phyloP scores from a whole-genome alignment of 2,329 filamentous ascomycete genomes.

The Penicillium sp. region DNA sequence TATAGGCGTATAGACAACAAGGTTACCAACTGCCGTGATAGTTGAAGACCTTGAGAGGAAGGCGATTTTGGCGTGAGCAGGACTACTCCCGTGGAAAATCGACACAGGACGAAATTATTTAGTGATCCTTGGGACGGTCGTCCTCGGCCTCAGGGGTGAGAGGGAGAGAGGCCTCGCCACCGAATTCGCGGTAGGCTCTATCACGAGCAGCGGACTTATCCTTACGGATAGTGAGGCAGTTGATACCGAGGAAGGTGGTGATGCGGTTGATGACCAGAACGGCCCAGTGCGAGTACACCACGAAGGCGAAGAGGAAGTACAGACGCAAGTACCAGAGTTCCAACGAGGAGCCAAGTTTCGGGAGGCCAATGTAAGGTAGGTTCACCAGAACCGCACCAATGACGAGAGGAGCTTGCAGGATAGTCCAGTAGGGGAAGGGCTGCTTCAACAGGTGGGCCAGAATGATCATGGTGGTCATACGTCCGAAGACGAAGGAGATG shows the following conservation, averaged over 20 bases:
- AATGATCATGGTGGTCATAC: conserved; percentile 99
- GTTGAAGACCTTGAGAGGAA: not conserved
- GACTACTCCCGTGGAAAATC: not conserved
- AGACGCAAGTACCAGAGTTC: conserved; percentile 80
- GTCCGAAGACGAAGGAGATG: conserved; percentile 94
- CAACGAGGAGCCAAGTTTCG: conserved; percentile 60
- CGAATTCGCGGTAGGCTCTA: conserved; percentile 34
- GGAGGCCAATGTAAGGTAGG: conserved; percentile 71
- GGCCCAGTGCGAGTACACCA: conserved; percentile 94
- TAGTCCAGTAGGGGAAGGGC: conserved; percentile 94
- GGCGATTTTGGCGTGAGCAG: not conserved
- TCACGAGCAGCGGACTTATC: conserved; percentile 36
- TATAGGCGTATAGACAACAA: conserved; percentile 12
- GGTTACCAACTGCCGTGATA: not conserved
- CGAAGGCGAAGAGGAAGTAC: conserved; percentile 77
- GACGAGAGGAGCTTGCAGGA: conserved; percentile 82
- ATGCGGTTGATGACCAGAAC: conserved; percentile 87
- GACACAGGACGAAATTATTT: not conserved
- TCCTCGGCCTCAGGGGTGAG: conserved; percentile 9
- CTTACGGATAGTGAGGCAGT: conserved; percentile 77
- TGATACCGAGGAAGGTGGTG: conserved; percentile 88
- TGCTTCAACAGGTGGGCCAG: conserved; percentile 90
- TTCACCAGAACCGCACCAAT: conserved; percentile 82
- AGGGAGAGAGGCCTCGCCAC: conserved; percentile 24
- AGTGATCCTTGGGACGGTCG: conserved; percentile 15